Conservation (phyloP, 129 eudicot species). For the Smallanthus sonchifolius region DNA sequence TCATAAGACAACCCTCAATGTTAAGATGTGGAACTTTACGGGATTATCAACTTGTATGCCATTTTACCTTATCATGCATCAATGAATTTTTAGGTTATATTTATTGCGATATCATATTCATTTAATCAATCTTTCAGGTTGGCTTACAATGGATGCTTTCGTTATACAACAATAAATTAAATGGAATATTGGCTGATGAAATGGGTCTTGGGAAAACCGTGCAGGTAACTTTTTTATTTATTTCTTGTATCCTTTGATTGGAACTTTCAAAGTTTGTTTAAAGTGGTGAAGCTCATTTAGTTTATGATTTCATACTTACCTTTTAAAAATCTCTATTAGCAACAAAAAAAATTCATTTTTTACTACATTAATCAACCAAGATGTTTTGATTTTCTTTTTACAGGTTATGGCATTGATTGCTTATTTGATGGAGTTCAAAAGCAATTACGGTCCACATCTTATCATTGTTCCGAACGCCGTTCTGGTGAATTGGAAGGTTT, state of each 20-base stretch:
- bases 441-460: conserved; percentile 97
- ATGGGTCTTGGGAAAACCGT: conserved; percentile 99
- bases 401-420: conserved; percentile 99
- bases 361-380: not conserved
- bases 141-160: conserved; percentile 99
- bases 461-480: conserved; percentile 98
- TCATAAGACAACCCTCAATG: conserved; percentile 91
- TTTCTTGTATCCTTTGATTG: not conserved
- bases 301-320: not conserved
- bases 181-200: conserved; percentile 96
- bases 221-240: conserved; percentile 46
- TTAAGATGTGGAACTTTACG: conserved; percentile 79
- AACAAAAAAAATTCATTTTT: not conserved
- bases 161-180: conserved; percentile 85
- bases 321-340: not conserved
- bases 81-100: not conserved
- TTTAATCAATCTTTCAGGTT: conserved; percentile 53
- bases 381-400: not conserved
- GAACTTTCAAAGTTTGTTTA: not conserved
- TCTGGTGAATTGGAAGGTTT: conserved; percentile 97
- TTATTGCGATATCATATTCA: conserved; percentile 4
- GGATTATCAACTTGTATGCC: conserved; percentile 93
- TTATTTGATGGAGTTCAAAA: conserved; percentile 93
- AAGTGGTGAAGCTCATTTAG: not conserved
- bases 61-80: not conserved